These are phyloP conservation scores for Phallus indusiatus DNA, from an alignment of 768 basidiomycete genomes.

Conservation along the genomic window DNA sequence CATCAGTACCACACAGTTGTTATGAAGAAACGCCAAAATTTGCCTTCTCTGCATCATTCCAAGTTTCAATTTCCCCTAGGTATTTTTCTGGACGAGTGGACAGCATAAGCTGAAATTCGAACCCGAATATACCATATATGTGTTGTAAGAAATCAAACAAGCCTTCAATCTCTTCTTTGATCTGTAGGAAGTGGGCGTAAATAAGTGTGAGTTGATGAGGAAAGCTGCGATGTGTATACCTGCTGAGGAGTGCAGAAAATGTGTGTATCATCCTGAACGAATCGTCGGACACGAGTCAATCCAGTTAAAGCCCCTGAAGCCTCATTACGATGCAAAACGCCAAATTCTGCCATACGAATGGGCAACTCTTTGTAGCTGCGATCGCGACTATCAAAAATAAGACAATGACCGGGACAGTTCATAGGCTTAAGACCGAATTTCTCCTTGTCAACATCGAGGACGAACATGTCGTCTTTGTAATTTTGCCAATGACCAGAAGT, in stretches of 20 bases:
- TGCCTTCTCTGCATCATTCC: slow-evolving; percentile 83
- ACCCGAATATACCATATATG: slow-evolving; percentile 90
- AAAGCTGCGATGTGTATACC: slow-evolving; percentile 25
- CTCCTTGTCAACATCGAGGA: slow-evolving; percentile 91
- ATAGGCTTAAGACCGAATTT: slow-evolving; percentile 95
- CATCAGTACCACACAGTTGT: slow-evolving; percentile 4
- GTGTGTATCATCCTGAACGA: slow-evolving; percentile 97
- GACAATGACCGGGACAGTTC: slow-evolving; percentile 97
- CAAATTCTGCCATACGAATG: slow-evolving; percentile 97
- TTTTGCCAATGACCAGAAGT: slow-evolving; percentile 98
- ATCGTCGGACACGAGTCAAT: slow-evolving; percentile 84
- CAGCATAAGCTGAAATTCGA: slow-evolving; percentile 87
- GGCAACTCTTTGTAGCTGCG: slow-evolving; percentile 93
- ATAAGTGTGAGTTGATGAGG: neutral
- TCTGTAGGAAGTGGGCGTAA: slow-evolving; percentile 31
- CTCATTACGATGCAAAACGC: slow-evolving; percentile 94
- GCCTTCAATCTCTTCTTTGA: slow-evolving; percentile 75
- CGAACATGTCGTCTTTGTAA: slow-evolving; percentile 98
- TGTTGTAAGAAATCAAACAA: slow-evolving; percentile 94
- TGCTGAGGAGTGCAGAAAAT: slow-evolving; percentile 96
- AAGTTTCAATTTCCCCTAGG: slow-evolving; percentile 81
- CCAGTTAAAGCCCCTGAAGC: slow-evolving; percentile 92
- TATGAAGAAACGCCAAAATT: slow-evolving; percentile 13
- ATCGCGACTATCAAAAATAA: slow-evolving; percentile 92
- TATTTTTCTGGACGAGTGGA: slow-evolving; percentile 95